Evolutionary conservation across 2,329 filamentous ascomycete genomes (phyloP).

Genomic region (Trichophyton mentagrophytes): DNA sequence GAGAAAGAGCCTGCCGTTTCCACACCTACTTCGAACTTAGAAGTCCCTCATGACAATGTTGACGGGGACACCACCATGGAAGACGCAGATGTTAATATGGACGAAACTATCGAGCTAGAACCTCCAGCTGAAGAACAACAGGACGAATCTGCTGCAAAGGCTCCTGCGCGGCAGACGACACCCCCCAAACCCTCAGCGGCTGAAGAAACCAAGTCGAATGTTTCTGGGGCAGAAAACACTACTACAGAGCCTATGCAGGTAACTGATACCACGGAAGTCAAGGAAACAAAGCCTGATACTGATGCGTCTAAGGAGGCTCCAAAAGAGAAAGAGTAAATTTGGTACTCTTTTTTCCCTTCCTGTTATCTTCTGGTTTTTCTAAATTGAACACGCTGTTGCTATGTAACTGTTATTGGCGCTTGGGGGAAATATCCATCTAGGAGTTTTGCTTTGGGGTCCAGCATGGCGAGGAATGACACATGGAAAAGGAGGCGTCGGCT

Average conservation of each 20-base stretch:
- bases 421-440: constrained; percentile 1
- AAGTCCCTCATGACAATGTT: constrained; percentile 18
- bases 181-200: constrained; percentile 17
- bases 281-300: constrained; percentile 11
- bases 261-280: constrained; percentile 7
- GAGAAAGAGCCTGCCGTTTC: constrained; percentile 21
- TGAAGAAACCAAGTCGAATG: constrained; percentile 8
- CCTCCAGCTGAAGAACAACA: constrained; percentile 9
- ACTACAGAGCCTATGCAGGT: constrained; percentile 1
- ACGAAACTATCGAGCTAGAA: constrained; percentile 7
- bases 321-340: constrained; percentile 10
- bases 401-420: constrained; percentile 7
- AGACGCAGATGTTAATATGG: constrained; percentile 20
- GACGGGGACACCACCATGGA: constrained; percentile 27
- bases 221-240: neutral
- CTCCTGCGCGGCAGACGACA: constrained; percentile 9
- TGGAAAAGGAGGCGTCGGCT: constrained; percentile 5
- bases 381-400: neutral
- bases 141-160: constrained; percentile 13
- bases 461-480: constrained; percentile 8
- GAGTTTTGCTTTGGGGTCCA: constrained; percentile 7
- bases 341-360: neutral
- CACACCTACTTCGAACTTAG: constrained; percentile 20
- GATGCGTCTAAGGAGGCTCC: constrained; percentile 9
- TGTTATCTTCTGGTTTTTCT: neutral